Percentiles rank a stretch among this genome's conserved stretches.
phyloP scores from a whole-genome alignment of 2,329 filamentous ascomycete genomes.

The Aspergillus eucalypticola region DNA sequence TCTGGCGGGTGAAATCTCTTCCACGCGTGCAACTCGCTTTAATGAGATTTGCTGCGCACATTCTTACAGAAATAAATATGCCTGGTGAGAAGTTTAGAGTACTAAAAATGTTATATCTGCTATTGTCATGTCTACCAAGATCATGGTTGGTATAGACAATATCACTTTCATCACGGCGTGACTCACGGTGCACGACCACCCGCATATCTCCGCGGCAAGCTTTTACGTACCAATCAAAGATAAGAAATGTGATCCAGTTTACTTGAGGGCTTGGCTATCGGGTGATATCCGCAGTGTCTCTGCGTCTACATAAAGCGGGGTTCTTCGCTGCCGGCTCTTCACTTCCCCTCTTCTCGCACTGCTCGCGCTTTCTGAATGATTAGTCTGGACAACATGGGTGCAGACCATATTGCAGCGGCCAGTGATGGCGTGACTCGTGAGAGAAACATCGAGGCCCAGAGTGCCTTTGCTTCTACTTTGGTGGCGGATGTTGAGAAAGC shows the following conservation, averaged over 20 bases:
- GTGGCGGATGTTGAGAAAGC: constrained; percentile 4
- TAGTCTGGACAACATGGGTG: not conserved
- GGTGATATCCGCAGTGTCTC: not conserved
- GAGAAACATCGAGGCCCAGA: constrained; percentile 7
- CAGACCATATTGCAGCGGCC: not conserved
- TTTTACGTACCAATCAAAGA: not conserved
- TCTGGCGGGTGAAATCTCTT: constrained; percentile 1
- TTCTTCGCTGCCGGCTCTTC: not conserved
- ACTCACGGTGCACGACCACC: not conserved
- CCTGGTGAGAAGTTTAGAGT: too few relatives aligned
- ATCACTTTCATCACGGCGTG: not conserved
- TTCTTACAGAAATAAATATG: not conserved
- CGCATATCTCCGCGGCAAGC: not conserved
- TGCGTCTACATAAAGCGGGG: not conserved
- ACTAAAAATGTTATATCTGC: too few relatives aligned
- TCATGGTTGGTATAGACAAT: not conserved
- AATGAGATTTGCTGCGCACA: not conserved
- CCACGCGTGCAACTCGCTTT: not conserved
- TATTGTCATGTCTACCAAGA: too few relatives aligned
- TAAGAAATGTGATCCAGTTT: not conserved
- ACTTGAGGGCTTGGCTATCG: not conserved
- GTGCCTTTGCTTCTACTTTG: constrained; percentile 6
- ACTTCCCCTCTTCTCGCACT: not conserved
- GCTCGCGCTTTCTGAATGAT: not conserved
- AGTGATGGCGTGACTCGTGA: not conserved